Base-by-base conservation (phyloP, 1,139 yeast species). In the Groenewaldozyma sp. region DNA sequence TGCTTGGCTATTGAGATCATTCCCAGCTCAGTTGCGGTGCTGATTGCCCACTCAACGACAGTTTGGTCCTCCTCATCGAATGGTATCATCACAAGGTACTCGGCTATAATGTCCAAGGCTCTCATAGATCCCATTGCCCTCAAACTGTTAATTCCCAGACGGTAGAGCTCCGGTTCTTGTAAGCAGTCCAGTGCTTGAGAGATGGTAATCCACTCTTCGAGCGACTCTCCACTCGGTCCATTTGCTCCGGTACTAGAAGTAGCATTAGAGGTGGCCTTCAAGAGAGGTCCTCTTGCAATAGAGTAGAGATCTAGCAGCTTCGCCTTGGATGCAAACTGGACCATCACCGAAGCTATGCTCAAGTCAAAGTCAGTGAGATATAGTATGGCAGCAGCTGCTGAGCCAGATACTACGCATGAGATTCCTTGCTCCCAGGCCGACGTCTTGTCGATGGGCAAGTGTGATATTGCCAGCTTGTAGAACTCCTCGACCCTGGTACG, bases 1-100 rank as follows among this genome's bases (percentile, higher is more conserved):
- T 38, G 24, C 6, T 37, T 38, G 11, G 39, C 45, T 0, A 49
- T 42, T 10, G 45, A 46, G 2, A 40, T 33, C 13, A 71, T 55
- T 33, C 64, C 64, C 33, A 69, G 55, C 40, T 64, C 62, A 31
- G 72, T 67, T 49, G 76, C 71, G 16, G 70, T 66, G 1, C 83
- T 73, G 38, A 83, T 63, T 24, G 81, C 75, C 93, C 94, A 82
- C 55, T 82, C 93, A 51, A 83, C 18, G 51, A 83, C 14, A 29
- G 14, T 18, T 29, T 29, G 94, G 52, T 81, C 91, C 50, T 78
- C 79, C 5, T 78, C 73, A 37, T 69, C 36, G 28, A 45, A 40
- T 31, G 75, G 66, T 52, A 69, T 79, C 7, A 61, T 63, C n/a
- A 88, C 87, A 28, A 84, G 62, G 40, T 73, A 68, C 39, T 76